Conservation (phyloP, 2,329 filamentous ascomycete species). For the Botrytis elliptica region DNA sequence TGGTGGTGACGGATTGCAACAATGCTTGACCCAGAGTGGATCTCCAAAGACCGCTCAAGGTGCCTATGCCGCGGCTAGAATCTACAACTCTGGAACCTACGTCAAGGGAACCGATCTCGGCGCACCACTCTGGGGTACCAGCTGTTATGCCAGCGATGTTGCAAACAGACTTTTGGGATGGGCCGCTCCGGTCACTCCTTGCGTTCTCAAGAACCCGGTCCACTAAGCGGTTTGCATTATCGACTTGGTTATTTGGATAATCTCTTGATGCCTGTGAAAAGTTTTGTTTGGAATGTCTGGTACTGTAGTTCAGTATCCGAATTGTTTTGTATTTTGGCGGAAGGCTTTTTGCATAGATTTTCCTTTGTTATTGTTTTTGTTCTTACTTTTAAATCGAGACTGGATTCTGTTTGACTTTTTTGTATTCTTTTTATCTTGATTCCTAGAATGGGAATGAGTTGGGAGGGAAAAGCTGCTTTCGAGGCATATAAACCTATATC, state of each 20-base stretch:
- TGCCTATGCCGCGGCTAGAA: conserved; percentile 41
- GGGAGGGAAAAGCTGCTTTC: not conserved
- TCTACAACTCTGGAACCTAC: conserved; percentile 45
- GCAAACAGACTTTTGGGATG: conserved; percentile 30
- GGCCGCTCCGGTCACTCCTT: not conserved
- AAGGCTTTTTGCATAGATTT: not conserved
- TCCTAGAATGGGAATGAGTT: not conserved
- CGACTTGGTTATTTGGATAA: not conserved
- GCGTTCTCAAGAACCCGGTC: not conserved
- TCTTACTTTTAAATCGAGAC: not conserved
- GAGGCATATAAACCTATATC: not conserved
- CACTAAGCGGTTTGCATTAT: not conserved
- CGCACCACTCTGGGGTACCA: conserved; percentile 24
- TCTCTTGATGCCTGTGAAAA: not conserved
- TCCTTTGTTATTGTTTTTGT: not conserved
- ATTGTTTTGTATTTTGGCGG: not conserved
- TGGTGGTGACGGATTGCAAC: not conserved
- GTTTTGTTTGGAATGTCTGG: not conserved
- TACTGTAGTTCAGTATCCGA: not conserved
- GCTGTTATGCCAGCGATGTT: conserved; percentile 34
- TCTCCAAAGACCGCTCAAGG: conserved; percentile 30
- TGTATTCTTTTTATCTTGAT: not conserved
- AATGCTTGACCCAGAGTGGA: conserved; percentile 22
- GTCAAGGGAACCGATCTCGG: conserved; percentile 39
- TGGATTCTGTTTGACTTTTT: not conserved